phyloP scores from a whole-genome alignment of 257 asterid genomes.

The Eucommia ulmoides region DNA sequence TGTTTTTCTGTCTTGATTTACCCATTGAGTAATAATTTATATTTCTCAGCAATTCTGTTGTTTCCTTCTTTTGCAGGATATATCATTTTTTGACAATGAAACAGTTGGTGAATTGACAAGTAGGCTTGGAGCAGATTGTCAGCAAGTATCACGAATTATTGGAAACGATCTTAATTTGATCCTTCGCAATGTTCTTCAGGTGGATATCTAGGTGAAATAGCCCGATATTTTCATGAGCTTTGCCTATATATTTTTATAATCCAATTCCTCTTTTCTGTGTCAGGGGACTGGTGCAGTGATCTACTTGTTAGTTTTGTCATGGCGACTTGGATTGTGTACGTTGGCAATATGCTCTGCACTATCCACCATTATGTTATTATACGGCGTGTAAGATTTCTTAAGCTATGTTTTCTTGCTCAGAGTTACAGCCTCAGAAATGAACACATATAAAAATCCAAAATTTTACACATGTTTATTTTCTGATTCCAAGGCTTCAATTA shows the following conservation, averaged over 20 bases:
- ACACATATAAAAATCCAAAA: no score
- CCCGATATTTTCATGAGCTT: constrained; percentile 5
- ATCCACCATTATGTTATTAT: constrained; percentile 64
- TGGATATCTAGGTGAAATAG: constrained; percentile 17
- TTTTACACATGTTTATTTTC: no score
- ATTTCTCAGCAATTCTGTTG: no score
- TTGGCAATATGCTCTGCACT: constrained; percentile 63
- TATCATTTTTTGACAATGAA: constrained; percentile 83
- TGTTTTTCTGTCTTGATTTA: no score
- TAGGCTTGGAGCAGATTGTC: constrained; percentile 99
- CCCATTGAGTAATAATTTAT: no score
- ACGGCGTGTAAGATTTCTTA: constrained; percentile 95
- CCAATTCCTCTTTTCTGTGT: constrained; percentile 16
- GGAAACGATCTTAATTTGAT: constrained; percentile 91
- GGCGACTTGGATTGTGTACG: constrained; percentile 85
- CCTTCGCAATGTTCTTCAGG: constrained; percentile 88
- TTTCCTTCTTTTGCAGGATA: constrained; percentile 65
- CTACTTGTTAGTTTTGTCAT: constrained; percentile 74
- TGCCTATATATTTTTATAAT: constrained; percentile 6
- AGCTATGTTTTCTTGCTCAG: no score
- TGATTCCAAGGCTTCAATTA: no score
- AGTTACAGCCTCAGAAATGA: no score
- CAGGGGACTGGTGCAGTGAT: constrained; percentile 86
- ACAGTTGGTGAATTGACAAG: constrained; percentile 97
- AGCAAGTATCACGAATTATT: constrained; percentile 95